Base-by-base conservation (phyloP, 2,329 filamentous ascomycete genomes). In the Talaromyces sp. region DNA sequence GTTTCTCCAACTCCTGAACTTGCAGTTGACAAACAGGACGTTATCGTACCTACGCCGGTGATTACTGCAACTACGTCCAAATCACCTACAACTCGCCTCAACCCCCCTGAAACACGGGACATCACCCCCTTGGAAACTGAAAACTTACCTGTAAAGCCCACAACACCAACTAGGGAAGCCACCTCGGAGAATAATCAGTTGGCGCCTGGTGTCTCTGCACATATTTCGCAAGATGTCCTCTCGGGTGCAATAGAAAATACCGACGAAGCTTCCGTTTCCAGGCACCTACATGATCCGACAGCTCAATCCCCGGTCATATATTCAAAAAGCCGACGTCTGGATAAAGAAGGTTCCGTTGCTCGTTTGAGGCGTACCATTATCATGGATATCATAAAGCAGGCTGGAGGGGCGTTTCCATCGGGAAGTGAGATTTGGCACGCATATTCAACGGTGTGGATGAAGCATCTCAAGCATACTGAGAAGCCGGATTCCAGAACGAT, bases 341-440 rank as follows among this genome's bases (percentile, higher is more conserved):
- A 68, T 60, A 74, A 70, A 63, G 78, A 77, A 31, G 83, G 84
- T 11, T 81, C 79, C 2, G 73, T 84, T 45, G 75, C 75, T 25
- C 71, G 80, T 54, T 73, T 81, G 45, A 79, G 84, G 34, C 79
- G 77, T 61, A 81, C 80, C 19, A 83, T 88, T 34, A 76, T 88
- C 3, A 73, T 85, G 71, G 80, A 86, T 29, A 82, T 88, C 45
- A 70, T 88, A 13, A 76, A 84, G 53, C 78, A 80, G 58, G 83
- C 83, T 63, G 79, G 80, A 54, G 87, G 87, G 7, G 82, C 84
- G 2, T 87, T 84, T 62, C 85, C 86, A 2, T 79, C 83, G 43
- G 81, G 84, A 27, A 78, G 77, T 53, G 85, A 87, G 68, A 78
- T 88, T n/a, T 82, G 80, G 73, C 79, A 82, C 68, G 82, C 86